These are phyloP conservation scores for Protomyces gravidus DNA, from an alignment of 1,139 yeast genomes.

Conservation along the genomic window DNA sequence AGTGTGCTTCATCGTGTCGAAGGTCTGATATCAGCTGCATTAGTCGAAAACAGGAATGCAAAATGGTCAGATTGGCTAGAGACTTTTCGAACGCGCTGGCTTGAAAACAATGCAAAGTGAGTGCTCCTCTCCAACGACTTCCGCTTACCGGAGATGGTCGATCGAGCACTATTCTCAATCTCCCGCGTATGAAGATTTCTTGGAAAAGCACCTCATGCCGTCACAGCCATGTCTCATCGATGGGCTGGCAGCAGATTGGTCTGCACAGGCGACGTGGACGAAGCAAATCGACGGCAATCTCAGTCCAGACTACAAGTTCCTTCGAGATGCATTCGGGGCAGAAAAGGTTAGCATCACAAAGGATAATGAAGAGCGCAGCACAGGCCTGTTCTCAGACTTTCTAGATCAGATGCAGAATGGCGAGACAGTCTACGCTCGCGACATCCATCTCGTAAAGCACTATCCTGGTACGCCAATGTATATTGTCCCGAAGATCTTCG, in stretches of 20 bases:
- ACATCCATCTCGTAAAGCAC: constrained; percentile 18
- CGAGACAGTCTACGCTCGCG: constrained; percentile 14
- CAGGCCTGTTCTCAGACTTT: constrained; percentile 4
- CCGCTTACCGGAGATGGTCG: background rate
- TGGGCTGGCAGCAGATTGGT: constrained; percentile 18
- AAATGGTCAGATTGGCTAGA: constrained; percentile 13
- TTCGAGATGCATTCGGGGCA: constrained; percentile 5
- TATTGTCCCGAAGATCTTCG: constrained; percentile 13
- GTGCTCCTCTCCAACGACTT: background rate
- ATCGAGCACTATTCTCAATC: constrained; percentile 1
- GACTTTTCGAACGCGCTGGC: constrained; percentile 13
- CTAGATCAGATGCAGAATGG: constrained; percentile 3
- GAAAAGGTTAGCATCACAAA: constrained; percentile 10
- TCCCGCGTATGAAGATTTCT: constrained; percentile 12
- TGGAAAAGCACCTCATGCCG: constrained; percentile 14
- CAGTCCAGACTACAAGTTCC: constrained; percentile 10
- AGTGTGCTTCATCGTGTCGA: constrained; percentile 11
- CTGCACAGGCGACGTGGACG: constrained; percentile 5
- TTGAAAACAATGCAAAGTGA: constrained; percentile 15
- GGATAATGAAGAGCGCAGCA: background rate
- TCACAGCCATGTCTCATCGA: constrained; percentile 20
- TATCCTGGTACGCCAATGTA: constrained; percentile 7
- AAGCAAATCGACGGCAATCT: background rate
- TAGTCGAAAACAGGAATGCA: constrained; percentile 6
- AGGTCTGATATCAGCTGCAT: constrained; percentile 2